Conservation (phyloP, 139 green algal species). For the Choricystis sp. region DNA sequence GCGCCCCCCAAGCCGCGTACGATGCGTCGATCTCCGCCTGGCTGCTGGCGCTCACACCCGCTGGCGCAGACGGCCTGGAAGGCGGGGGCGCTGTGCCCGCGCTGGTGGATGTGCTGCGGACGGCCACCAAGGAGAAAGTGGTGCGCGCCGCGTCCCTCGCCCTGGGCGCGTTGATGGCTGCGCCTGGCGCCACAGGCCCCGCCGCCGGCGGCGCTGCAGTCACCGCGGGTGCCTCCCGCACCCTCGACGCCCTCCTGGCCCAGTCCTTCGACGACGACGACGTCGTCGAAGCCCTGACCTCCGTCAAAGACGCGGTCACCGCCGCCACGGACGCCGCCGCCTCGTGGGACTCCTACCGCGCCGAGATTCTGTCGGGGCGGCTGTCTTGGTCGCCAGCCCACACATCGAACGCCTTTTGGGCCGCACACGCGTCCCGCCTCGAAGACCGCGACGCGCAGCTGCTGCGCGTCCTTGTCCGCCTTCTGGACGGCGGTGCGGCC, state of each 20-base stretch:
- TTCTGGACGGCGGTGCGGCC: slow-evolving; percentile 48
- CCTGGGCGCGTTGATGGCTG: slow-evolving; percentile 64
- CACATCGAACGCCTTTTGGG: slow-evolving; percentile 53
- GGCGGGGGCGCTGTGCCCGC: slow-evolving; percentile 32
- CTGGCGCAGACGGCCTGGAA: no score
- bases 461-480: slow-evolving; percentile 68
- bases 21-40: neutral
- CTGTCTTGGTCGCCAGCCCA: slow-evolving; percentile 81
- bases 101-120: slow-evolving; percentile 69
- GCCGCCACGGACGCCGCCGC: slow-evolving; percentile 51
- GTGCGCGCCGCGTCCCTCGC: slow-evolving; percentile 65
- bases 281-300: slow-evolving; percentile 56
- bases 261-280: slow-evolving; percentile 84
- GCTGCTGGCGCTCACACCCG: neutral
- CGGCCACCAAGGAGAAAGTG: slow-evolving; percentile 87
- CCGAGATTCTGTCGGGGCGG: slow-evolving; percentile 45
- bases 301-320: slow-evolving; percentile 53
- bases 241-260: neutral
- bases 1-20: neutral
- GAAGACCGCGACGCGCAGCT: slow-evolving; percentile 86
- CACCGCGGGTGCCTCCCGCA: slow-evolving; percentile 23
- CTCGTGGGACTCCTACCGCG: slow-evolving; percentile 67
- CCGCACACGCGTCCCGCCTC: slow-evolving; percentile 68
- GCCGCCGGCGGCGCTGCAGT: neutral
- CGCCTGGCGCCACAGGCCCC: neutral